Evolutionary conservation across 345 rosid genomes (phyloP).

Genomic region (Syzygium oleosum): DNA sequence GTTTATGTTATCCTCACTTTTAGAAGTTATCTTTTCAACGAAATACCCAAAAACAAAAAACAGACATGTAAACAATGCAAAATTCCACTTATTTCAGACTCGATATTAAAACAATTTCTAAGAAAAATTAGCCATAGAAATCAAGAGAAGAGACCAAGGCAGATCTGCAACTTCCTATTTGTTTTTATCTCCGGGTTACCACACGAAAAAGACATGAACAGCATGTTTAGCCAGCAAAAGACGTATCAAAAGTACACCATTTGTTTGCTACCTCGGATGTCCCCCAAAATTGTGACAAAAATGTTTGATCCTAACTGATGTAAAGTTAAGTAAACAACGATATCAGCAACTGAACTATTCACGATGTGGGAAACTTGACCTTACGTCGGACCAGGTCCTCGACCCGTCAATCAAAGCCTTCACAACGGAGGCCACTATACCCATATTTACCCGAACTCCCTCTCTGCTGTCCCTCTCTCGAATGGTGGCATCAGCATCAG

Average conservation of each 20-base stretch:
- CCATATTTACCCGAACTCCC: conserved; percentile 33
- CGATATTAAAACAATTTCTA: neutral
- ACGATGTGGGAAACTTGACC: conserved; percentile 19
- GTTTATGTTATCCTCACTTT: neutral
- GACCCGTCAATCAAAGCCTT: conserved; percentile 57
- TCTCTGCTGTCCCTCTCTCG: conserved; percentile 48
- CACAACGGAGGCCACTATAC: conserved; percentile 56
- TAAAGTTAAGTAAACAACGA: neutral
- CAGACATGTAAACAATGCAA: neutral
- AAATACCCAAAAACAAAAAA: neutral
- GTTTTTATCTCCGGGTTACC: neutral
- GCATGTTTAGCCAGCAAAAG: neutral
- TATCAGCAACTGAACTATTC: neutral
- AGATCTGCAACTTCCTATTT: neutral
- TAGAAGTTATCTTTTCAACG: neutral
- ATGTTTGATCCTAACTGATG: neutral
- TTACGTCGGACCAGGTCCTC: conserved; percentile 62
- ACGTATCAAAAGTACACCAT: neutral
- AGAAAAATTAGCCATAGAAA: neutral
- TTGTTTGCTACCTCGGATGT: neutral
- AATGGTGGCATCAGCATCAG: conserved; percentile 46
- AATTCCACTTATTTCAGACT: neutral
- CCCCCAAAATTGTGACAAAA: neutral
- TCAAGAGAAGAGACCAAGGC: neutral
- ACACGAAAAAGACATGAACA: too few species aligned